A percentile compares a stretch with the other conserved stretches of the same genome.
These are phyloP conservation scores for Coniella lustricola DNA, from an alignment of 2,329 filamentous ascomycete genomes.

Conservation along the genomic window DNA sequence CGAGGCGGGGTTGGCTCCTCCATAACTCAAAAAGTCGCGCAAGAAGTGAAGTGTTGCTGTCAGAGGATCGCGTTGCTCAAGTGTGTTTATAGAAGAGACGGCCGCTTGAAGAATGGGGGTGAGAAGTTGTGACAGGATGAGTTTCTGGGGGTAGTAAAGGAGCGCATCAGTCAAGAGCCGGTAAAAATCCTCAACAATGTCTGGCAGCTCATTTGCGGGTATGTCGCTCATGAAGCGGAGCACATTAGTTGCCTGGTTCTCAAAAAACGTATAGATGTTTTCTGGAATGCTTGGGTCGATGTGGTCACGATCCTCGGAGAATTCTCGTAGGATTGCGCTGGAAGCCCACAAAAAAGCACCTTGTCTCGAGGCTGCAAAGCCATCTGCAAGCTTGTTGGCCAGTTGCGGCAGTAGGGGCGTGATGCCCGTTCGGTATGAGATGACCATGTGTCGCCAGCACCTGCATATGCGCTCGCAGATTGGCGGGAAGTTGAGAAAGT, in stretches of 20 bases:
- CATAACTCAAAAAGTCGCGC: slow-evolving; percentile 85
- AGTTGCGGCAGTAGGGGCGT: slow-evolving; percentile 75
- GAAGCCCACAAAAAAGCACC: slow-evolving; percentile 99
- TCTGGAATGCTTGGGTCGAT: slow-evolving; percentile 76
- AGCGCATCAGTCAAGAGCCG: slow-evolving; percentile 85
- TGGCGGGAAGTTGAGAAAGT: slow-evolving; percentile 76
- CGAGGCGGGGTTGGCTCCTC: slow-evolving; percentile 63
- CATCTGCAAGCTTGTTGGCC: slow-evolving; percentile 79
- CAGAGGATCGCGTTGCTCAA: slow-evolving; percentile 88
- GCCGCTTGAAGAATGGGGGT: slow-evolving; percentile 80
- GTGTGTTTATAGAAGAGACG: slow-evolving; percentile 66
- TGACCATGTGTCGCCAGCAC: slow-evolving; percentile 95
- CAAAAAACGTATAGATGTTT: slow-evolving; percentile 90
- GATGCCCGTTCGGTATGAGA: slow-evolving; percentile 88
- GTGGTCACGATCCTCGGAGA: slow-evolving; percentile 81
- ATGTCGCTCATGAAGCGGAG: slow-evolving; percentile 83
- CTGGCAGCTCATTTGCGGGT: slow-evolving; percentile 64
- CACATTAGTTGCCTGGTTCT: slow-evolving; percentile 85
- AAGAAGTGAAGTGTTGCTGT: slow-evolving; percentile 90
- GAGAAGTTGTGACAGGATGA: slow-evolving; percentile 73
- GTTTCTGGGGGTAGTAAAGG: slow-evolving; percentile 81
- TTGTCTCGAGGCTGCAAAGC: slow-evolving; percentile 79
- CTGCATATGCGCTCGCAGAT: slow-evolving; percentile 91
- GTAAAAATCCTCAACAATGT: slow-evolving; percentile 94
- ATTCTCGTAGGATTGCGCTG: slow-evolving; percentile 88